phyloP scores from a whole-genome alignment of 371 early-diverging fungal genomes.

The Rhizopus sp. region DNA sequence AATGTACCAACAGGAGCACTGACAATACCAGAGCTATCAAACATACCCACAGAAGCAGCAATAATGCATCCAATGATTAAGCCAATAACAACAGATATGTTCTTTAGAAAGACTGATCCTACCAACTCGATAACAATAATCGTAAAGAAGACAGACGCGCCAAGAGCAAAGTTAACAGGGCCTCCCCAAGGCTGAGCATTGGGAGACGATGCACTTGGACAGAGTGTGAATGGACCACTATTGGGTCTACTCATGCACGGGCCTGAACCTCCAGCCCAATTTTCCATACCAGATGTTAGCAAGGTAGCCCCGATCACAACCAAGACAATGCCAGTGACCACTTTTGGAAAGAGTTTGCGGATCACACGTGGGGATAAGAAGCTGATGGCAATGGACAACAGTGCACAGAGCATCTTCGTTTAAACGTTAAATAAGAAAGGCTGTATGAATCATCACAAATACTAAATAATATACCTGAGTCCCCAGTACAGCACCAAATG shows the following conservation, averaged over 20 bases:
- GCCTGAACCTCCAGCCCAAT: slow-evolving; percentile 60
- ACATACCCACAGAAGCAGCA: slow-evolving; percentile 58
- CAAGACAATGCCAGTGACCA: slow-evolving; percentile 56
- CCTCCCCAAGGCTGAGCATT: slow-evolving; percentile 53
- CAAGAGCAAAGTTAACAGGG: slow-evolving; percentile 45
- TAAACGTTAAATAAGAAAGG: neutral
- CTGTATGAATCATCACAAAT: neutral
- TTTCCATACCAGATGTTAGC: slow-evolving; percentile 43
- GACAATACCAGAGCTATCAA: slow-evolving; percentile 39
- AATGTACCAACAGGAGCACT: slow-evolving; percentile 59
- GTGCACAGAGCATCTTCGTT: slow-evolving; percentile 46
- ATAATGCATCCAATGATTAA: slow-evolving; percentile 58
- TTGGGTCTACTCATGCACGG: slow-evolving; percentile 32
- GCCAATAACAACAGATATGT: slow-evolving; percentile 59
- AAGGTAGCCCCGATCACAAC: slow-evolving; percentile 55
- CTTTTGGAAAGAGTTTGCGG: slow-evolving; percentile 53
- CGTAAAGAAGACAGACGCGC: slow-evolving; percentile 48
- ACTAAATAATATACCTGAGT: slow-evolving; percentile 35
- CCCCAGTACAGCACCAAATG: slow-evolving; percentile 58
- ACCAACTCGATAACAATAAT: slow-evolving; percentile 59
- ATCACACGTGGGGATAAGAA: slow-evolving; percentile 51
- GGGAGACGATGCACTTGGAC: slow-evolving; percentile 40
- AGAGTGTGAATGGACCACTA: slow-evolving; percentile 25
- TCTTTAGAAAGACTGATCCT: slow-evolving; percentile 61
- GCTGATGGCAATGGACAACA: slow-evolving; percentile 48